These are phyloP conservation scores for Trichoderma citrinoviride DNA, from an alignment of 2,329 filamentous ascomycete species.

Conservation along the genomic window DNA sequence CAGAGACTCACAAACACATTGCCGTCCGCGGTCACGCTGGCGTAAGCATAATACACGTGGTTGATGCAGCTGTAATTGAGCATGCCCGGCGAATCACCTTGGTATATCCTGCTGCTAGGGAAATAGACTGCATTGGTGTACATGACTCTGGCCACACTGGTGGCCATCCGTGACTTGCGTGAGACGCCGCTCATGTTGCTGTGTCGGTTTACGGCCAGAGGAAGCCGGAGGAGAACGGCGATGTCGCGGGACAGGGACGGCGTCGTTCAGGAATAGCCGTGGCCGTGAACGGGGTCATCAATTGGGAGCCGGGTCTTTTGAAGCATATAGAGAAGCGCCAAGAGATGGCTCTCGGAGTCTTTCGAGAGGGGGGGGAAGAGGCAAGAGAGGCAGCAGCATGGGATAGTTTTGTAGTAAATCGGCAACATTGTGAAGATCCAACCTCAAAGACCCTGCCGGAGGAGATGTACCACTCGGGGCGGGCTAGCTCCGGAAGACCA, in stretches of 20 bases:
- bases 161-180: slow-evolving; percentile 46
- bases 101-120: slow-evolving; percentile 74
- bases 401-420: slow-evolving; percentile 21
- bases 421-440: slow-evolving; percentile 22
- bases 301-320: slow-evolving; percentile 1
- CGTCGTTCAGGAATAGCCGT: slow-evolving; percentile 7
- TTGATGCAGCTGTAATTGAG: slow-evolving; percentile 75
- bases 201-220: background rate
- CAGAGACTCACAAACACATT: slow-evolving; percentile 65
- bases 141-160: slow-evolving; percentile 49
- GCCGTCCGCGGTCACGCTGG: slow-evolving; percentile 68
- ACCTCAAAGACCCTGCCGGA: slow-evolving; percentile 19
- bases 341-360: slow-evolving; percentile 6
- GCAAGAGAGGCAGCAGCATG: slow-evolving; percentile 9
- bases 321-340: slow-evolving; percentile 8
- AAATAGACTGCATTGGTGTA: slow-evolving; percentile 79
- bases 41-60: slow-evolving; percentile 81
- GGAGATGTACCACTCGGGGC: slow-evolving; percentile 16
- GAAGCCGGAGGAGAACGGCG: slow-evolving; percentile 5
- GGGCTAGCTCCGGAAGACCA: slow-evolving; percentile 21
- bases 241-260: slow-evolving; percentile 9
- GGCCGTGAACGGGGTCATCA: slow-evolving; percentile 9
- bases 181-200: slow-evolving; percentile 42
- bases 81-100: slow-evolving; percentile 68
- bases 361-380: background rate